Base-by-base conservation (phyloP, 2,329 filamentous ascomycete genomes). In the Xylariomycetidae sp. region DNA sequence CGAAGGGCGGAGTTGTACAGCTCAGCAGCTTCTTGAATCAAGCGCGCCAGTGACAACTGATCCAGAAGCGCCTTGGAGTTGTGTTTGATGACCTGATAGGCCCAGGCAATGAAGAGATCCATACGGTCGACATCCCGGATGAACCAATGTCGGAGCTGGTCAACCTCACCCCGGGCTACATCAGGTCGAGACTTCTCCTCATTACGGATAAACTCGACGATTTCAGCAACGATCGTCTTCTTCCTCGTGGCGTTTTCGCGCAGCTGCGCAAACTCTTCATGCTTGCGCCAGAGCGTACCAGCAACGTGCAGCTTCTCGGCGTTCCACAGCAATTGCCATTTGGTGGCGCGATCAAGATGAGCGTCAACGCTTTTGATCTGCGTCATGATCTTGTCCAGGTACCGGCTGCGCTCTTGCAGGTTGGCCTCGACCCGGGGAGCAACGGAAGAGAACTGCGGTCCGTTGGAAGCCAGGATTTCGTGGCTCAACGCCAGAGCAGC, bases 291-390 rank as follows among this genome's bases (percentile, higher is more conserved):
- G 23, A 96, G 70, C 28, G 78, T 70, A 39, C 75, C 72, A 13
- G 87, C 86, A 22, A 88, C 85, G 26, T 82, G 78, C 63, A 96
- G 74, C 59, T 89, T 95, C 58, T 98, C 92, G 0, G 90, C 90
- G 50, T 90, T 80, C 69, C 80, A 85, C n/a, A 98, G 65, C 19
- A 98, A 62, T 42, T 74, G 71, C 88, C 89, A 96, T 46, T 79
- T 79, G 2, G 80, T 80, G 16, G 64, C 64, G 25, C 77, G 74
- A 43, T 83, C 76, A 5, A 96, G 58, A 3, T 76, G 65, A 17
- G 78, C 69, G 39, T 79, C 79, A 19, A 81, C 78, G 5, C 72
- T 70, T 42, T 74, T 72, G 10, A 96, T 63, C 46, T 92, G 79
- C 3, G 68, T 64, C 34, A 86, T 85, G 32, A 98, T 70, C 35